Evolutionary conservation across 805 yeast species (phyloP), one percentile per base, ranked within the genome.

Genomic region (Monosporozyma servazzii): DNA sequence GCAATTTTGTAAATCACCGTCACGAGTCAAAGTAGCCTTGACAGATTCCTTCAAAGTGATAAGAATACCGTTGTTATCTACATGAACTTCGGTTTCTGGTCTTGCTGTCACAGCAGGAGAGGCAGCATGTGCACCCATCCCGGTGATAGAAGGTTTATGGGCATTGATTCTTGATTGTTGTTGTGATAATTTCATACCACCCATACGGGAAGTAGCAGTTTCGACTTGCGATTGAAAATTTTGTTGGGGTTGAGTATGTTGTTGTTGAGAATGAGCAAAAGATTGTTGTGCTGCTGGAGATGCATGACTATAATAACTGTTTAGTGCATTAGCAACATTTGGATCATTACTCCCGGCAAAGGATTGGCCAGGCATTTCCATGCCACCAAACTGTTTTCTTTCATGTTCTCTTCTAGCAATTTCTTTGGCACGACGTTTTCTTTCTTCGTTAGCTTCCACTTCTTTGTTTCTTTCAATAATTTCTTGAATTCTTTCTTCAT

Each of bases 401-500:
- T 64, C 68, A 47, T 69, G 76, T 66, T 86, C 93, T 62, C 79
- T 84, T 67, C 87, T 77, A 67, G 88, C 95, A 55, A 86, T 84
- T 64, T 86, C 95, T 68, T 86, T 88, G 48, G 98, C 97, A 67
- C 88, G 83, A 71, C 95, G 86, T 73, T 91, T 91, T 71, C 98
- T 84, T 71, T 91, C 96, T 71, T 93, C 99, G 51, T 88, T 83
- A 41, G 99, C 99, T 70, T 91, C 99, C 62, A 87, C 73, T 72
- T 93, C 99, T 72, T 93, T 93, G 75, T 93, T 93, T 69, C 90
- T 82, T 71, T 88, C 98, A 62, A 93, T 93, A 67, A 93, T 90
- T 67, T 93, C 97, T 75, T 93, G 98, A 65, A 95, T 91, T 75
- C 88, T 91, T 72, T 93, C 99, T 71, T 93, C 99, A 68, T 93